Base-by-base conservation (phyloP, 2,329 filamentous ascomycete species). In the Calonectria multiphialidica region DNA sequence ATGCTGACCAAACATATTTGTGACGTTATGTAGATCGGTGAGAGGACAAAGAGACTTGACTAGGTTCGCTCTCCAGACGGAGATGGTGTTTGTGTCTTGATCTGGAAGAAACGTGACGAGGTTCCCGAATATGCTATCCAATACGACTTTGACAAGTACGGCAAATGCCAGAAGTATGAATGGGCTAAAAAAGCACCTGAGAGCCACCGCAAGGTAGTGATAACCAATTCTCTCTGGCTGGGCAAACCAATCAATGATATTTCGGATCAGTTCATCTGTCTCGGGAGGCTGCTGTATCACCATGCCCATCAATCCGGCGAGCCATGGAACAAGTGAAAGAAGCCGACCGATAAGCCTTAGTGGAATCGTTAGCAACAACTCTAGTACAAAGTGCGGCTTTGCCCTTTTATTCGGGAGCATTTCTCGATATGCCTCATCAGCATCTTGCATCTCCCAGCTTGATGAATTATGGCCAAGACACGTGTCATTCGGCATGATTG, bases 381-480 rank as follows among this genome's bases (percentile, higher is more conserved):
- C 80, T 50, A 88, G 81, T 0, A 84, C 72, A 83, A 86, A 87
- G 78, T 89, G 88, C 2, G 87, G 81, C 55, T 83, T 79, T 37
- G 86, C 84, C 2, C 83, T 81, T 33, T 81, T 81, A 65, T 79
- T 81, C 0, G 83, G 72, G 3, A 83, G 81, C 1, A 88, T 80
- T 50, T 88, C 84, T 15, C 87, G 86, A 79, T 88, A 88, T 8
- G 81, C 79, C 74, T 90, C 87, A 15, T 83, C 81, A 2, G 85
- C 85, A 72, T 88, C 87, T 25, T 84, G 78, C 28, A 86, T 80
- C 75, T 91, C 89, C 87, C 89, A 90, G 76, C 88, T 90, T 0
- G 89, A 90, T 1, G 88, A 90, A 79, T 90, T 90, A 9, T 87
- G 84, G 0, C 89, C 89, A 30, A 91, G 87, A 79, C 87, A 90